Conservation (phyloP, 2,329 filamentous ascomycete genomes). For the Fusarium virguliforme region DNA sequence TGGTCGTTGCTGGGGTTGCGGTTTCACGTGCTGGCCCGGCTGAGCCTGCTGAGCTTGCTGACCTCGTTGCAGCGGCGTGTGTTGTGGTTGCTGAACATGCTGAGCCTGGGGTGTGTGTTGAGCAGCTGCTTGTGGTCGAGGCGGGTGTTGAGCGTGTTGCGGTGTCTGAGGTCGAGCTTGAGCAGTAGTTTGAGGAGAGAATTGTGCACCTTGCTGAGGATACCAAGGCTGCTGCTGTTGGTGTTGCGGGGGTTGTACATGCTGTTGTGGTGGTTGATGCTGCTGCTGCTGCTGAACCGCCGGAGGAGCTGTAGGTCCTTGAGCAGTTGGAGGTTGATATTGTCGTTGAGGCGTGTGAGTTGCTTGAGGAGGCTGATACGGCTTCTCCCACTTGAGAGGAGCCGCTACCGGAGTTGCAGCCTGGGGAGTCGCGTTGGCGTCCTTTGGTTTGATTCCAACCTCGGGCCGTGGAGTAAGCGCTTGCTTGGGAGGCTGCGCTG, state of each 20-base stretch:
- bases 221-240: conserved; percentile 46
- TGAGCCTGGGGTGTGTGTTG: conserved; percentile 38
- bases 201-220: conserved; percentile 42
- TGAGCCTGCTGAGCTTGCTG: conserved; percentile 43
- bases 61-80: conserved; percentile 30
- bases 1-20: conserved; percentile 40
- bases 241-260: conserved; percentile 36
- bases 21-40: conserved; percentile 39
- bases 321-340: conserved; percentile 45
- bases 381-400: conserved; percentile 61
- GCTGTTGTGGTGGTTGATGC: conserved; percentile 40
- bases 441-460: conserved; percentile 52
- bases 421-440: conserved; percentile 46
- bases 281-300: conserved; percentile 43
- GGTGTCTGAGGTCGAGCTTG: conserved; percentile 47
- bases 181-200: conserved; percentile 41
- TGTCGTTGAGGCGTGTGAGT: conserved; percentile 50
- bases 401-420: conserved; percentile 47
- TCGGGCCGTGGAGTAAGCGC: conserved; percentile 57
- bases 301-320: conserved; percentile 43
- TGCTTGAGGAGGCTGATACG: conserved; percentile 57
- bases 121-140: conserved; percentile 40
- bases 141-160: conserved; percentile 42
- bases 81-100: conserved; percentile 41
- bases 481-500: conserved; percentile 52